phyloP scores from a whole-genome alignment of 2,329 filamentous ascomycete genomes.

The Trichoderma koningii region DNA sequence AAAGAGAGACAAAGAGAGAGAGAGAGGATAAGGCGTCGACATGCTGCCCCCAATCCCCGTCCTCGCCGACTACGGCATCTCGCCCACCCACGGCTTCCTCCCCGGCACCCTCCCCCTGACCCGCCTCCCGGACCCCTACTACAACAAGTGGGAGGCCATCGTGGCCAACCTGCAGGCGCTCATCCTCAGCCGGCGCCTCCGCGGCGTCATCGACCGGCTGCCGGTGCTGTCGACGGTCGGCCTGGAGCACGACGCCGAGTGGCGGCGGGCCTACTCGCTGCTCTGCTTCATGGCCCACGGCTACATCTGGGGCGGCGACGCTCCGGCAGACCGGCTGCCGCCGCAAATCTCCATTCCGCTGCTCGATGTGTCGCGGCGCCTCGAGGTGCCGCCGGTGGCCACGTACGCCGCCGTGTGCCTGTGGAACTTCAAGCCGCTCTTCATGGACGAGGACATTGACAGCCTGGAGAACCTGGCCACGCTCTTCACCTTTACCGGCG shows the following conservation, averaged over 20 bases:
- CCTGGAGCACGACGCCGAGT: constrained; percentile 82
- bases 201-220: constrained; percentile 75
- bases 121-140: constrained; percentile 83
- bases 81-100: constrained; percentile 80
- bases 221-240: constrained; percentile 81
- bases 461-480: constrained; percentile 85
- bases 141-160: constrained; percentile 90
- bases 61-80: constrained; percentile 78
- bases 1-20: neutral
- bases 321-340: constrained; percentile 76
- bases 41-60: constrained; percentile 64
- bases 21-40: neutral
- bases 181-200: constrained; percentile 80
- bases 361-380: constrained; percentile 70
- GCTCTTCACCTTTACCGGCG: constrained; percentile 88
- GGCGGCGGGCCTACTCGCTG: constrained; percentile 89
- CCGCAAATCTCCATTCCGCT: constrained; percentile 82
- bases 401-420: constrained; percentile 90
- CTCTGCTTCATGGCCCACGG: constrained; percentile 90
- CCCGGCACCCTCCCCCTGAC: constrained; percentile 79
- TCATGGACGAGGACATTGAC: constrained; percentile 78
- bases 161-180: constrained; percentile 83
- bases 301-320: constrained; percentile 94
- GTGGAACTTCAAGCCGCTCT: constrained; percentile 97
- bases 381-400: constrained; percentile 89